Evolutionary conservation across 768 basidiomycete species (phyloP).

Genomic region (Pulveroboletus sp.): DNA sequence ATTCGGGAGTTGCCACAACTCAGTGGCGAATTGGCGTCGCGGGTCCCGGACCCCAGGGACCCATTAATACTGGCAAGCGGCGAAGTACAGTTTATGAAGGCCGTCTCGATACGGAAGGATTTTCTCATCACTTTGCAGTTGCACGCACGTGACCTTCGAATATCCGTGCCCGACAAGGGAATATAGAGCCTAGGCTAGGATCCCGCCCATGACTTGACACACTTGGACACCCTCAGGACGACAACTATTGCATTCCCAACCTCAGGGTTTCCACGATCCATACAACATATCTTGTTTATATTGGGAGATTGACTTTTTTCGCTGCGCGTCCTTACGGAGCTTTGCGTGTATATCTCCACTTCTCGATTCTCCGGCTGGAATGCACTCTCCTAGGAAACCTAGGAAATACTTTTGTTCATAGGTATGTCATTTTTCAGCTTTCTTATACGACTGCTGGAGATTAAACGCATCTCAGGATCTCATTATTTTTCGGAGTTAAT

Average conservation of each 20-base stretch:
- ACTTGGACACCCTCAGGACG: slow-evolving; percentile 8
- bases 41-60: too few species aligned
- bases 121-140: slow-evolving; percentile 13
- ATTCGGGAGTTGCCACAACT: too few species aligned
- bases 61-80: too few species aligned
- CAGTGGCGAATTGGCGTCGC: too few species aligned
- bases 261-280: slow-evolving; percentile 8
- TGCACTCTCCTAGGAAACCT: slow-evolving; percentile 15
- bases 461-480: slow-evolving; percentile 13
- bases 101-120: slow-evolving; percentile 7
- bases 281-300: slow-evolving; percentile 24
- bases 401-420: slow-evolving; percentile 18
- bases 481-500: slow-evolving; percentile 3
- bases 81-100: too few species aligned
- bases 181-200: slow-evolving; percentile 15
- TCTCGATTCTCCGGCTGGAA: slow-evolving; percentile 17
- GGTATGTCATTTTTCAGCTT: slow-evolving; percentile 11
- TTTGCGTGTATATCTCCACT: slow-evolving; percentile 14
- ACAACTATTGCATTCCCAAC: slow-evolving; percentile 6
- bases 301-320: slow-evolving; percentile 10
- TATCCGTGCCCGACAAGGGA: slow-evolving; percentile 11
- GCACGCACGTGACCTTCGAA: slow-evolving; percentile 20
- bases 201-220: slow-evolving; percentile 24
- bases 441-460: not conserved
- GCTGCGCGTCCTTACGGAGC: slow-evolving; percentile 2